phyloP scores from a whole-genome alignment of 129 eudicot genomes.

The Mikania micrantha region DNA sequence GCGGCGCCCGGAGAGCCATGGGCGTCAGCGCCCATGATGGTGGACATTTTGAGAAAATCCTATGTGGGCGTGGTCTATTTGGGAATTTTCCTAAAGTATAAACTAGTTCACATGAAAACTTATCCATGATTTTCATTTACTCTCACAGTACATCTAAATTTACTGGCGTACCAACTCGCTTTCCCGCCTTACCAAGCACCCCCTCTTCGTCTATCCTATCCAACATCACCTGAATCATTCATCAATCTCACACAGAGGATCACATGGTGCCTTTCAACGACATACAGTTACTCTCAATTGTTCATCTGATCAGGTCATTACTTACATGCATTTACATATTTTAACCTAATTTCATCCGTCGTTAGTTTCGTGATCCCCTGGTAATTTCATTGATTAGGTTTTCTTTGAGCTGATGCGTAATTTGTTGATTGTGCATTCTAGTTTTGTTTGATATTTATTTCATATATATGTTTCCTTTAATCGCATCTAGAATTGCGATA shows the following conservation, averaged over 20 bases:
- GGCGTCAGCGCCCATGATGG: no score
- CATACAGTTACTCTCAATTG: not conserved
- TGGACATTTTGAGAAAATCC: no score
- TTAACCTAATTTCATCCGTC: not conserved
- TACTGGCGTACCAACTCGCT: not conserved
- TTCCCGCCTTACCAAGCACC: not conserved
- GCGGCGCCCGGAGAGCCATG: no score
- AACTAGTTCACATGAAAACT: no score
- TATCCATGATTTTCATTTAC: no score
- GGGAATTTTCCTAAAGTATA: no score
- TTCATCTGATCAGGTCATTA: not conserved
- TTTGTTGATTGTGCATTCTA: not conserved
- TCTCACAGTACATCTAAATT: no score
- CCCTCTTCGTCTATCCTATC: no score
- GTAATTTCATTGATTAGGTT: not conserved
- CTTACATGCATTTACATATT: constrained; percentile 1
- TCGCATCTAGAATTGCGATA: not conserved
- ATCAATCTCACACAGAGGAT: not conserved
- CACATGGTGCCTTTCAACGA: constrained; percentile 1
- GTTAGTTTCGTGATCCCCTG: not conserved
- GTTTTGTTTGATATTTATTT: not conserved
- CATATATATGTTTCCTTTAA: not conserved
- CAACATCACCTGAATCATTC: no score
- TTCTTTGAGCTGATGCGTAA: not conserved
- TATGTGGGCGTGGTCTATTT: no score